A percentile compares a stretch with the other conserved stretches of the same genome.
Conservation (phyloP, 345 rosid species). For the Populus pruinosa region DNA sequence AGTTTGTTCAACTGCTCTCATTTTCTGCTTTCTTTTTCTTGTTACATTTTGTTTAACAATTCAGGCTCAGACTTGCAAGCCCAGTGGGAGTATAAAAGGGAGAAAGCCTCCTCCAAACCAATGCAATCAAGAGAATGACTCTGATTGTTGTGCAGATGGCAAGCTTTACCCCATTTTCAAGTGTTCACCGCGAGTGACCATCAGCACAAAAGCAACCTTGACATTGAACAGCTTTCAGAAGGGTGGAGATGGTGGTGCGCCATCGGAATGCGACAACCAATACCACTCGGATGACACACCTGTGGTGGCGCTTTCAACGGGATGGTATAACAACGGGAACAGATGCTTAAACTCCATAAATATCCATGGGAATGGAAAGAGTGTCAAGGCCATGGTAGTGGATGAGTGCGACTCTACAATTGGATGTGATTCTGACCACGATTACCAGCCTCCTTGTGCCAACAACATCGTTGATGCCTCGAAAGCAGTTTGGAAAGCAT, state of each 20-base stretch:
- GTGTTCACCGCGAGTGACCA: slow-evolving; percentile 22
- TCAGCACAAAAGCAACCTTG: slow-evolving; percentile 17
- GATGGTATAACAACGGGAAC: slow-evolving; percentile 6
- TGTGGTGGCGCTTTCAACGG: slow-evolving; percentile 8
- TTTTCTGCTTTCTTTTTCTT: neutral
- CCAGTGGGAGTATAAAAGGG: neutral
- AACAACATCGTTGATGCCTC: slow-evolving; percentile 19
- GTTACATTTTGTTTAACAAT: neutral
- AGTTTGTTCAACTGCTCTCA: no score
- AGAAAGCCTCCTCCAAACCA: neutral
- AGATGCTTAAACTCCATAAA: slow-evolving; percentile 4
- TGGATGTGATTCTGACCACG: slow-evolving; percentile 12
- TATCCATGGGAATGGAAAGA: neutral
- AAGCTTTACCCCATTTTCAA: slow-evolving; percentile 10
- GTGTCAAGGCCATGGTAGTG: slow-evolving; percentile 4
- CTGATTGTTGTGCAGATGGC: slow-evolving; percentile 20
- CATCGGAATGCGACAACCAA: slow-evolving; percentile 5
- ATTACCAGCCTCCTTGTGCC: slow-evolving; percentile 11
- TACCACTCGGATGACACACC: slow-evolving; percentile 1
- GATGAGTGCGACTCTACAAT: slow-evolving; percentile 14
- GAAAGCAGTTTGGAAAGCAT: slow-evolving; percentile 13
- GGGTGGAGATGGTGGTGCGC: slow-evolving; percentile 10
- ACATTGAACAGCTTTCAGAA: slow-evolving; percentile 11
- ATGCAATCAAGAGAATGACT: neutral
- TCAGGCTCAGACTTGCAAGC: neutral